These are phyloP conservation scores for Sclerospora graminicola DNA, from an alignment of 352 stramenopile species.

Conservation along the genomic window DNA sequence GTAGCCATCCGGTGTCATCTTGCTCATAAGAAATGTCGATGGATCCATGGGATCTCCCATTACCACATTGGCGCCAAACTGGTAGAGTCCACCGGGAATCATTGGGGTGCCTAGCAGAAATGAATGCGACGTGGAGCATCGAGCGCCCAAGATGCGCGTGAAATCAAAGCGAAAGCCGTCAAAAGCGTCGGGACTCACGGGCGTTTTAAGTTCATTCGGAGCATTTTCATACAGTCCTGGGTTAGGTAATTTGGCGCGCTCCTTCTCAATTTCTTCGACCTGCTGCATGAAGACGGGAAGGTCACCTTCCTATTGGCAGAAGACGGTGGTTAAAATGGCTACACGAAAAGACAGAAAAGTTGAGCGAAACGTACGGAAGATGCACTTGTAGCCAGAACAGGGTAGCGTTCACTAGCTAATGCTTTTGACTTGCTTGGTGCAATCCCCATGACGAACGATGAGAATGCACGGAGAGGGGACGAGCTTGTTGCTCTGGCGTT, in stretches of 20 bases:
- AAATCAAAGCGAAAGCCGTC: conserved; percentile 85
- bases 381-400: conserved; percentile 60
- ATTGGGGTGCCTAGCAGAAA: conserved; percentile 75
- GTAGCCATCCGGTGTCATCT: conserved; percentile 78
- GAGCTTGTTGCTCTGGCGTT: conserved; percentile 9
- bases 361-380: conserved; percentile 29
- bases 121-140: conserved; percentile 77
- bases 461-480: conserved; percentile 7
- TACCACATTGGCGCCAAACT: conserved; percentile 81
- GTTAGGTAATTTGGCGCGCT: conserved; percentile 59
- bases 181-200: conserved; percentile 71
- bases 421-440: conserved; percentile 25
- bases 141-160: conserved; percentile 66
- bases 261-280: conserved; percentile 72
- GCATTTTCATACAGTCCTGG: conserved; percentile 79
- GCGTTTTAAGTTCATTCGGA: conserved; percentile 72
- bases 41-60: conserved; percentile 69
- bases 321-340: not conserved
- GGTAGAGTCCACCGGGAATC: conserved; percentile 77
- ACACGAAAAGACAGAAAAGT: not conserved
- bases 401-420: conserved; percentile 20
- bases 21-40: conserved; percentile 78
- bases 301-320: conserved; percentile 23
- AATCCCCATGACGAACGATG: conserved; percentile 33
- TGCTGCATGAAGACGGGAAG: conserved; percentile 75